Base-by-base conservation (phyloP, 768 basidiomycete species). In the Termitomyces sp. region DNA sequence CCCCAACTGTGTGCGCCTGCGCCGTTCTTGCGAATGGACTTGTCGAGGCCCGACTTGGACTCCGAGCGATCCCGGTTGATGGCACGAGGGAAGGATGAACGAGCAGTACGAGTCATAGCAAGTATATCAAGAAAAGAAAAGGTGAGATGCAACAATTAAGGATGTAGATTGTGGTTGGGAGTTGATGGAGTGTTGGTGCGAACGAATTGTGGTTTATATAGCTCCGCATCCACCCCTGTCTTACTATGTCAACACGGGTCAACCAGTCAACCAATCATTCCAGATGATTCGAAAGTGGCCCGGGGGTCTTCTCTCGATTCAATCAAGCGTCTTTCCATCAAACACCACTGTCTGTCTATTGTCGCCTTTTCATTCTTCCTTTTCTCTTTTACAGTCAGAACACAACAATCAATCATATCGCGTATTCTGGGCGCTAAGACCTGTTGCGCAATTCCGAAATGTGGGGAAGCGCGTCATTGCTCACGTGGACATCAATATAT, bases 1-100 rank as follows among this genome's bases (percentile, higher is more conserved):
- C 93, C 93, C 93, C 93, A 96, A 74, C 91, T 93, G 73, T 94
- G 84, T 7, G 79, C 76, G 32, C 93, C 93, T 25, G 82, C 85
- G 52, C 93, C 93, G 57, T 82, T 77, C 74, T 94, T 94, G 72
- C 84, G 86, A 54, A 87, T 61, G 62, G 79, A 80, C 64, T 79
- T 80, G 77, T 86, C 83, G 54, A 86, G 77, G 50, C 91, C 92
- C 38, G 85, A 81, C 73, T 85, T 88, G 65, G 85, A 83, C 74
- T 86, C 82, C 15, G 88, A 89, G 64, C 89, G 87, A 73, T 93
- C 90, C 73, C 82, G 86, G 58, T 79, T 57, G 63, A 90, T 71
- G 43, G 90, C 91, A 56, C 84, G 82, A 48, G 86, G 88, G 67
- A 79, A 86, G 41, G 80, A 65, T 53, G 89, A 77, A 63, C 90